Base-by-base conservation (phyloP, 176 grass and related monocot species). In the Eragrostis curvula region DNA sequence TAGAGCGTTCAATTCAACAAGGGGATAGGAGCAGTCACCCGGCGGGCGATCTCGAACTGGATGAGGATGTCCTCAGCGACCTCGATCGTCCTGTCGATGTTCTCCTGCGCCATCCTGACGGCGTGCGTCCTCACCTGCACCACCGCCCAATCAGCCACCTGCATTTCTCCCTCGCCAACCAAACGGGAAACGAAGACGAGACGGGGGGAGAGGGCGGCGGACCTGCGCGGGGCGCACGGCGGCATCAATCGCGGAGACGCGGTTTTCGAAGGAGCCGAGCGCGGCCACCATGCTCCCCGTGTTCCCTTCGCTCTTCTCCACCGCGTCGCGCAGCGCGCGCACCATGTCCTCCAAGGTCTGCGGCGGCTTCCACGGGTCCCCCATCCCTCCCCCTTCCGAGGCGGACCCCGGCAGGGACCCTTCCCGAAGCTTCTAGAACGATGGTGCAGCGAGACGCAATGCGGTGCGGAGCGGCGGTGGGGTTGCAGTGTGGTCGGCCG, bases 181-280 rank as follows among this genome's bases (percentile, higher is more conserved):
- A 46, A 74, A 49, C 61, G 12, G 5, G 12, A 62, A 21, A 6
- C 21, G 12, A 11, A 20, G 44, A 79, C 4, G 14, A 39, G 18
- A 46, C 9, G 9, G 18, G 53, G 14, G 13, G 18, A 5, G 25
- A 17, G 21, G 14, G 60, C 6, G 44, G 24, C 20, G 48, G 6
- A 97, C 92, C 92, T 97, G 95, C 15, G 60, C 81, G 73, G 92
- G 92, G 43, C 92, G 92, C 85, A 92, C 81, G 60, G 69, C 70
- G 21, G 89, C 89, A 20, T 97, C 92, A 80, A 97, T 81, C 30
- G 86, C 85, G 62, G 92, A 81, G 64, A 94, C 83, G 87, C 90
- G 90, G 63, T 83, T 81, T 64, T 90, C 77, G 84, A 92, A 89
- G 69, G 89, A 92, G 14, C 77, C 95, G 57, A 97, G 87, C 49